These are phyloP conservation scores for Blastomyces percursus DNA, from an alignment of 2,329 filamentous ascomycete genomes.

Conservation along the genomic window DNA sequence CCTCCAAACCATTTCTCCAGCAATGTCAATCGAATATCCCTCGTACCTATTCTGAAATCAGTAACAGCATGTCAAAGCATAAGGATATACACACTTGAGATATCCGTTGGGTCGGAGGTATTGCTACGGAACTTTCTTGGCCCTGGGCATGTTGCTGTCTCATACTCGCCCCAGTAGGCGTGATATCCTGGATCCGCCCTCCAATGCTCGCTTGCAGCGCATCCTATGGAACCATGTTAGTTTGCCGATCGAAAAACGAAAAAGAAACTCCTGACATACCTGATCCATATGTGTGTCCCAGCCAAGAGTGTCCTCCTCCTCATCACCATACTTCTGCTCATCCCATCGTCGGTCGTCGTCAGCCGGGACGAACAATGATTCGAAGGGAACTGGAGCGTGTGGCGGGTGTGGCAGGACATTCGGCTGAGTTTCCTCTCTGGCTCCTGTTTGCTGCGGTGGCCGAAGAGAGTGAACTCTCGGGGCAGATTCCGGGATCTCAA, in stretches of 20 bases:
- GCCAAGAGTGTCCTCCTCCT: slow-evolving; percentile 49
- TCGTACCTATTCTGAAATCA: slow-evolving; percentile 13
- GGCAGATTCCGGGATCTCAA: slow-evolving; percentile 17
- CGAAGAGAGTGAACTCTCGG: slow-evolving; percentile 18
- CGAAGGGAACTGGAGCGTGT: slow-evolving; percentile 37
- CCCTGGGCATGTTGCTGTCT: slow-evolving; percentile 2
- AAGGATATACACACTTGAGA: slow-evolving; percentile 31
- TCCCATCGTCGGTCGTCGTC: slow-evolving; percentile 51
- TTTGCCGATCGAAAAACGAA: neutral
- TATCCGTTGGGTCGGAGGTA: slow-evolving; percentile 40
- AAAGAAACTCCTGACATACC: slow-evolving; percentile 22
- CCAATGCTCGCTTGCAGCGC: slow-evolving; percentile 22
- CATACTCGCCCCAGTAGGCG: slow-evolving; percentile 17
- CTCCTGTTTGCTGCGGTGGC: slow-evolving; percentile 24
- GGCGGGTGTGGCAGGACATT: slow-evolving; percentile 18
- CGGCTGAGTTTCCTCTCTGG: slow-evolving; percentile 17
- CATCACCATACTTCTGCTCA: slow-evolving; percentile 43
- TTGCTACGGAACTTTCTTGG: slow-evolving; percentile 11
- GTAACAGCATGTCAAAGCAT: neutral
- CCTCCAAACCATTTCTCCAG: neutral
- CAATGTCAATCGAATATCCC: slow-evolving; percentile 35
- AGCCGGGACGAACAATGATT: slow-evolving; percentile 51
- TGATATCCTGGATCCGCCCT: slow-evolving; percentile 26
- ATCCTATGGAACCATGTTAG: slow-evolving; percentile 16
- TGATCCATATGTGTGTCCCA: slow-evolving; percentile 49